Evolutionary conservation across 2,329 filamentous ascomycete species (phyloP), one percentile per base, ranked within the genome.

Genomic region (Arthroderma sp.): DNA sequence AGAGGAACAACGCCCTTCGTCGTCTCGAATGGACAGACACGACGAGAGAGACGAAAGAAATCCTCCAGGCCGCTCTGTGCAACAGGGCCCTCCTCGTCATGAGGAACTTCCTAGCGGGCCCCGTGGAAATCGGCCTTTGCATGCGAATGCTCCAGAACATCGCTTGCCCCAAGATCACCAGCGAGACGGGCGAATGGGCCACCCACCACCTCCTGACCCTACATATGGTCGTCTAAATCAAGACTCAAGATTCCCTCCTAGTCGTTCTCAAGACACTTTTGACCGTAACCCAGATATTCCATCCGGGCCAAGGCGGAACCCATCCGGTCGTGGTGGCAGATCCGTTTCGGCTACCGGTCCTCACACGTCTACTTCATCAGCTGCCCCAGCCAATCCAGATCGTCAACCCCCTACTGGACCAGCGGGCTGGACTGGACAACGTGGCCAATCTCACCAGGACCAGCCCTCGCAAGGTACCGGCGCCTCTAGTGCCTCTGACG

Each of bases 61-160:
- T 56, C 56, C 65, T 53, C 59, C 60, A n/a, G 66, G 61, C 49
- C 66, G 68, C 37, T 28, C 61, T 25, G 62, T 62, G 25, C 49
- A 61, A 13, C 62, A 64, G 57, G 58, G 57, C 60, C 63, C 59
- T 21, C 58, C 66, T 47, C 70, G 67, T 38, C 72, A 71, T 61
- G 78, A 75, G 15, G 71, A 74, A 53, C 71, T 79, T 47, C 81
- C 80, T 4, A 77, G 76, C 19, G 80, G 79, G 15, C 80, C 80
- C 56, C 76, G 79, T 58, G 70, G 70, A 7, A 59, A 61, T 49
- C 61, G 61, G 54, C 13, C 47, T 33, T 55, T 15, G 31, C 57
- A 41, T 21, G 55, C 49, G 54, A 73, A 73, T 55, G 71, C 76
- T 49, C 63, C 57, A 57, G 59, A 63, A 19, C 65, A 64, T 8